Base-by-base conservation (phyloP, 2,329 filamentous ascomycete genomes). In the Aureobasidium uvarum region DNA sequence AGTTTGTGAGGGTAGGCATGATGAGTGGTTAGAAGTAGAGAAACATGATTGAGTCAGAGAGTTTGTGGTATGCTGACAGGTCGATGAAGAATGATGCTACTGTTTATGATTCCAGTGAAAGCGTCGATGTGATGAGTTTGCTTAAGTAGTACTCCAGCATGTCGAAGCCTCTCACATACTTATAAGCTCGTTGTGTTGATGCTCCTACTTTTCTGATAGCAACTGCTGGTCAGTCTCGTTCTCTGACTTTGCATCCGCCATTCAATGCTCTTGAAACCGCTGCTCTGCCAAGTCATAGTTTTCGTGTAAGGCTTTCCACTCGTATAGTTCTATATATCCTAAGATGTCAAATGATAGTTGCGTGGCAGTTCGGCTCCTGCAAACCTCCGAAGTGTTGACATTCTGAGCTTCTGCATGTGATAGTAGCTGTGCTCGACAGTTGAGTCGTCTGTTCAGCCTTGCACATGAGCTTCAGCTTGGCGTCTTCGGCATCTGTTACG, bases 1-100 rank as follows among this genome's bases (percentile, higher is more conserved):
- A 66, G n/a, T 66, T 64, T 33, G 38, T 39, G 6, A 66, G 65
- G 5, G 31, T 41, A 46, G 43, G 43, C 43, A 46, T 46, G 43
- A 14, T 46, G 43, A 3, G 5, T 43, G 18, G n/a, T 20, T n/a
- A 5, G 3, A 36, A 41, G 14, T 18, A 6, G 31, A 25, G 65
- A 51, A 31, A 64, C 64, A 20, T 64, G 6, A 20, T 20, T 54
- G 52, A 16, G 38, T 14, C 18, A 20, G 18, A 38, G 28, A 28
- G 11, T 16, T 16, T 39, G 36, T 28, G 43, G 5, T 25, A 39
- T 58, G 31, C 1, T 10, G 23, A 6, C 18, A 18, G 2, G 14
- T 14, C 20, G 38, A 52, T 36, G 20, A 23, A 25, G 23, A 41
- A 7, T 14, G 11, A 39, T 23, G 51, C 11, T 54, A 5, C 5